Base-by-base conservation (phyloP, 2,329 filamentous ascomycete species). In the Phialophora expanda region DNA sequence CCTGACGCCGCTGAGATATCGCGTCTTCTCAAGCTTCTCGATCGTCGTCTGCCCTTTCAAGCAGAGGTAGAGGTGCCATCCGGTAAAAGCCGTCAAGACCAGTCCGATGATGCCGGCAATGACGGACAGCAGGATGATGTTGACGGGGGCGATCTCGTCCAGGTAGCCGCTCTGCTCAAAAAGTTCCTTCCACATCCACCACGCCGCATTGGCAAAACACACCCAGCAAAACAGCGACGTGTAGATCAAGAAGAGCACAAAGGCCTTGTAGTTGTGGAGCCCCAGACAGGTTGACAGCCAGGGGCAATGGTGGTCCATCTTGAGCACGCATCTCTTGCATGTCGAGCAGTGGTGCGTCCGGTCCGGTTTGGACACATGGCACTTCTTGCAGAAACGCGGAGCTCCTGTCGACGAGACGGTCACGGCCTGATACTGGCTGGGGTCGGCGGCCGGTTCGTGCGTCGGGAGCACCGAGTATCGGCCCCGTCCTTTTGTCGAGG, bases 281-380 rank as follows among this genome's bases (percentile, higher is more conserved):
- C 95, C 95, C 66, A 99, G 91, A 78, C 95, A 99, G 3, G 92
- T 97, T 30, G 95, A 94, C 57, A 99, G 85, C 95, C 95, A 99
- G 17, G 95, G 95, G 77, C 95, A 99, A 81, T 99, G 95, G 78
- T 99, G 95, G 76, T 99, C 95, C 95, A 99, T 99, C 83, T 99
- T 99, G 77, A 99, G 84, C 28, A 99, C 93, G 77, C 95, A 99
- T 74, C 90, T 90, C 72, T 90, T 88, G 80, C 95, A 99, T 3
- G 93, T 96, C 11, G 92, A 96, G 84, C 95, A 99, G 82, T 99
- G 95, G 78, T 99, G 95, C 34, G 94, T 89, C 67, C 95, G 91
- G 80, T 99, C 95, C 50, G 95, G 95, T 81, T 99, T 99, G 69
- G 91, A 87, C 60, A 89, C 89, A 80, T 96, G 91, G 78, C 95